These are phyloP conservation scores for Alternaria brassicicola DNA, from an alignment of 2,329 filamentous ascomycete genomes.

Conservation along the genomic window DNA sequence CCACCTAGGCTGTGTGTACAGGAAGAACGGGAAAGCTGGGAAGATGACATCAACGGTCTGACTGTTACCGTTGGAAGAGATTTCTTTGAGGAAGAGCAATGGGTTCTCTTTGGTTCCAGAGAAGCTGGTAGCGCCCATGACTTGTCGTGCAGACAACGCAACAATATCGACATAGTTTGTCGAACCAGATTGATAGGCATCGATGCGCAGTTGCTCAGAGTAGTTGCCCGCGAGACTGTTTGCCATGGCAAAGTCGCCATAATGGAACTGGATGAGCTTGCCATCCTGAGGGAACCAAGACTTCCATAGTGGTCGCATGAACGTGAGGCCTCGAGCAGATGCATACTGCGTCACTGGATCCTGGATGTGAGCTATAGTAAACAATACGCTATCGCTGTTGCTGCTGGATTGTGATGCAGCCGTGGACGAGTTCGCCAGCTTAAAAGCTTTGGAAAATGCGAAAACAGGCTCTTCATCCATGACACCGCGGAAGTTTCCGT, in stretches of 20 bases:
- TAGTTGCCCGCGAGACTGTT: conserved; percentile 72
- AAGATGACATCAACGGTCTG: conserved; percentile 90
- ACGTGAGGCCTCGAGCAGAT: conserved; percentile 73
- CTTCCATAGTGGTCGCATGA: conserved; percentile 80
- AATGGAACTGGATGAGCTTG: conserved; percentile 76
- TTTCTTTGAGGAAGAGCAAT: conserved; percentile 82
- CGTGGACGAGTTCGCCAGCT: conserved; percentile 28
- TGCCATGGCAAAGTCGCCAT: conserved; percentile 72
- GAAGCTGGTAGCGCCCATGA: conserved; percentile 78
- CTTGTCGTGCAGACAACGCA: conserved; percentile 77
- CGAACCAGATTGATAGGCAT: conserved; percentile 76
- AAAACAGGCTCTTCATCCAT: conserved; percentile 83
- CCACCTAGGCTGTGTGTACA: conserved; percentile 84
- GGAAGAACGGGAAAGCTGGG: conserved; percentile 82
- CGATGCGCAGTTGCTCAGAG: conserved; percentile 70
- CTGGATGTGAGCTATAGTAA: conserved; percentile 78
- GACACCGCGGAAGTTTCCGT: conserved; percentile 70
- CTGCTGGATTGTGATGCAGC: conserved; percentile 16
- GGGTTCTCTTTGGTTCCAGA: conserved; percentile 73
- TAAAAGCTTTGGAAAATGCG: conserved; percentile 63
- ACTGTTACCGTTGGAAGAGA: conserved; percentile 82
- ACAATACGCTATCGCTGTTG: conserved; percentile 64
- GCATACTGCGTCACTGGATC: conserved; percentile 81
- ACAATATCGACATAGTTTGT: conserved; percentile 78
- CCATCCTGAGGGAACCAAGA: conserved; percentile 71